Percentiles rank a stretch among this genome's conserved stretches.
Evolutionary conservation across 768 basidiomycete species (phyloP).

Genomic region (Mycena leptocephala): DNA sequence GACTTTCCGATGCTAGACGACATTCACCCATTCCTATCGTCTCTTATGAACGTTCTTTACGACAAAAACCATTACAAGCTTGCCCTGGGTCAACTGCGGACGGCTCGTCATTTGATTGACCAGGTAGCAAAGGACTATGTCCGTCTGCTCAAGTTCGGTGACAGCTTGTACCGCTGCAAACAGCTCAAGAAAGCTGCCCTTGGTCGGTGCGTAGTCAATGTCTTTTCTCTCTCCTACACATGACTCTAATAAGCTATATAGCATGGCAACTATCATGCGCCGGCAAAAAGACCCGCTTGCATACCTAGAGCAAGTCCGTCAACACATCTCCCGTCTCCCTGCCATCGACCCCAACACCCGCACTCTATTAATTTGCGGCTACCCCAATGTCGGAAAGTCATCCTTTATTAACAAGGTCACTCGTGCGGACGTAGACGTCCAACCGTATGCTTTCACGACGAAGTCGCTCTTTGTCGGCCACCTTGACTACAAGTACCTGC

Average conservation of each 20-base stretch:
- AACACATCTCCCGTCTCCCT: conserved; percentile 98
- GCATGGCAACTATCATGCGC: conserved; percentile 99
- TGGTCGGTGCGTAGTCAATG: conserved; percentile 80
- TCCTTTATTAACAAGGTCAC: conserved; percentile 99
- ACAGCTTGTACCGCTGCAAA: conserved; percentile 98
- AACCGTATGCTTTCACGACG: conserved; percentile 99
- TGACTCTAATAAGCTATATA: conserved; percentile 47
- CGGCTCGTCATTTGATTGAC: conserved; percentile 95
- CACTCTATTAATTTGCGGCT: conserved; percentile 97
- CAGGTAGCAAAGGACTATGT: conserved; percentile 98
- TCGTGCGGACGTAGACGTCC: conserved; percentile 98
- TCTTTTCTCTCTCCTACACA: background rate
- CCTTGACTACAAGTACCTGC: conserved; percentile 98
- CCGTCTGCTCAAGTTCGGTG: conserved; percentile 97
- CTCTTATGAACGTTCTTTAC: conserved; percentile 97
- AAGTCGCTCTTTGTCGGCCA: conserved; percentile 99
- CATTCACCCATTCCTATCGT: conserved; percentile 96
- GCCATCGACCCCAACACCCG: conserved; percentile 98
- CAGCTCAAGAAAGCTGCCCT: conserved; percentile 98
- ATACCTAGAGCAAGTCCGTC: conserved; percentile 98
- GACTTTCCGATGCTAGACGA: conserved; percentile 99
- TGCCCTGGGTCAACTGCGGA: conserved; percentile 96
- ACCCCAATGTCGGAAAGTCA: conserved; percentile 99
- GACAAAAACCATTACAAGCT: conserved; percentile 99
- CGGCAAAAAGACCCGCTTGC: conserved; percentile 98